These are phyloP conservation scores for Mycena albidolilacea DNA, from an alignment of 768 basidiomycete species.

Conservation along the genomic window DNA sequence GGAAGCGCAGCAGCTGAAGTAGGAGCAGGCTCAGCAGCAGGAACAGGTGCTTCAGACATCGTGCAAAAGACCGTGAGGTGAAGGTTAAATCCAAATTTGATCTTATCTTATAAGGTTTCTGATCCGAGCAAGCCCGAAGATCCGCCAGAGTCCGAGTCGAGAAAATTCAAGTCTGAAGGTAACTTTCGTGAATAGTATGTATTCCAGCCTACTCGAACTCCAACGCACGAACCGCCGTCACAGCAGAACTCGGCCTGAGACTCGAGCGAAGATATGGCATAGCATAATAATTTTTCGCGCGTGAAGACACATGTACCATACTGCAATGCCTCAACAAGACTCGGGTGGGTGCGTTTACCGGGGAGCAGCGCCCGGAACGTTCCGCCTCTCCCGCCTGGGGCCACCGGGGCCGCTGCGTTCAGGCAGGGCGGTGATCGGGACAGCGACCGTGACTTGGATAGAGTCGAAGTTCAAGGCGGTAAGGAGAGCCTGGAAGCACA, in stretches of 20 bases:
- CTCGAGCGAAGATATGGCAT: slow-evolving; percentile 28
- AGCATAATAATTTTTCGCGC: slow-evolving; percentile 37
- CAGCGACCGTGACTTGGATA: slow-evolving; percentile 82
- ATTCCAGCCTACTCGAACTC: no score
- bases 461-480: slow-evolving; percentile 94
- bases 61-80: slow-evolving; percentile 22
- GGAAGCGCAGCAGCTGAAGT: slow-evolving; percentile 18
- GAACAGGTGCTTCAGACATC: slow-evolving; percentile 32
- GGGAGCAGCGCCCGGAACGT: slow-evolving; percentile 84
- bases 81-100: not conserved
- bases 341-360: slow-evolving; percentile 42
- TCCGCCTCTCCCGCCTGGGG: slow-evolving; percentile 81
- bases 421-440: slow-evolving; percentile 72
- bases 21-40: slow-evolving; percentile 24
- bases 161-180: no score
- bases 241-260: not conserved
- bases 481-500: slow-evolving; percentile 79
- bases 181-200: no score
- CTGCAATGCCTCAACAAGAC: slow-evolving; percentile 26
- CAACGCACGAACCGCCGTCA: no score
- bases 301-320: slow-evolving; percentile 36
- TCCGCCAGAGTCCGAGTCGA: no score
- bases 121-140: no score
- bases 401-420: slow-evolving; percentile 66
- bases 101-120: slow-evolving; percentile 9